phyloP scores from a whole-genome alignment of 805 yeast genomes.

The Yamadazyma kitorensis region DNA sequence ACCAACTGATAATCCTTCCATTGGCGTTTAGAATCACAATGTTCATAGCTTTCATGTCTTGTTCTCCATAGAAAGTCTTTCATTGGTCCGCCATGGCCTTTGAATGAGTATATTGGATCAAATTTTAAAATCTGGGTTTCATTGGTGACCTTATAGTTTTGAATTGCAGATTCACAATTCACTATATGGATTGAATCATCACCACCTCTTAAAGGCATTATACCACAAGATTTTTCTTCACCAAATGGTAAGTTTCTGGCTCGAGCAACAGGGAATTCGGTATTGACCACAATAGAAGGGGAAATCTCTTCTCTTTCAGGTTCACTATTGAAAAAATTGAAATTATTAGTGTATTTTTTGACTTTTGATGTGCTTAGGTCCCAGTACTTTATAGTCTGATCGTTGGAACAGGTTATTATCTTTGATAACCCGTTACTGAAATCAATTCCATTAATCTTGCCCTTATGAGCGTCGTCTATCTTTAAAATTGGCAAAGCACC shows the following conservation, averaged over 20 bases:
- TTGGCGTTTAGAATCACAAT: constrained; percentile 50
- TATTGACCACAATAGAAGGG: constrained; percentile 58
- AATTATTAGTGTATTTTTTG: constrained; percentile 13
- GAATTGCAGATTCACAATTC: constrained; percentile 40
- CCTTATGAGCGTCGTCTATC: constrained; percentile 67
- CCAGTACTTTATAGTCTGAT: constrained; percentile 81
- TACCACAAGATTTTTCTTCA: constrained; percentile 63
- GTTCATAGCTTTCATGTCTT: constrained; percentile 32
- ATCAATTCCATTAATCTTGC: constrained; percentile 87
- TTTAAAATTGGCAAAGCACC: constrained; percentile 72
- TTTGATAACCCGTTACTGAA: constrained; percentile 62
- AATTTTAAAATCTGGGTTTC: constrained; percentile 25
- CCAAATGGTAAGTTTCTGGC: constrained; percentile 92
- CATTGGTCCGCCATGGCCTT: constrained; percentile 82
- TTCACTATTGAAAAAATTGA: constrained; percentile 18
- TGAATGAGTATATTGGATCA: constrained; percentile 57
- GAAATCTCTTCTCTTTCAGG: constrained; percentile 11
- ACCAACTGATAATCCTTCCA: constrained; percentile 88
- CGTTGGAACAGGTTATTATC: constrained; percentile 83
- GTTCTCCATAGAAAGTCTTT: constrained; percentile 88
- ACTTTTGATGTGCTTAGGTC: constrained; percentile 40
- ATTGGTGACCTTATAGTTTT: constrained; percentile 21
- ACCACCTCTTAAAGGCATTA: constrained; percentile 91
- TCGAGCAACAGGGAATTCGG: constrained; percentile 85
- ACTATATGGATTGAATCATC: constrained; percentile 57